Percentiles rank a stretch among this genome's conserved stretches.
These are phyloP conservation scores for Dovyalis caffra DNA, from an alignment of 345 rosid genomes.

Conservation along the genomic window DNA sequence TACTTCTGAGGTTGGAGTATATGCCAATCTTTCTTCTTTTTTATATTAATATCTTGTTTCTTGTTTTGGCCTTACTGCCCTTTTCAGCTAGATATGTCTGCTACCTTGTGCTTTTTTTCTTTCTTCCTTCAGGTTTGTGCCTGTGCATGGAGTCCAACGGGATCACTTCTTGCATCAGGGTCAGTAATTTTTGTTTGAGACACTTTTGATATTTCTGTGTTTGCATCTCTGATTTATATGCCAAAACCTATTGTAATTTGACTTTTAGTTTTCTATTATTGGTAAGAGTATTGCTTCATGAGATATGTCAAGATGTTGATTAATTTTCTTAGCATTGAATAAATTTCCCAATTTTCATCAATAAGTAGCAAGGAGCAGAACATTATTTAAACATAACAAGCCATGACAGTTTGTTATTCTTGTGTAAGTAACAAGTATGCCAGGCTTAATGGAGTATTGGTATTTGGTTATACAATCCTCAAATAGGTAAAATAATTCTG, in stretches of 20 bases:
- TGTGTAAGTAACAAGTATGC: neutral
- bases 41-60: neutral
- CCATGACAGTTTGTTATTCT: neutral
- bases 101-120: neutral
- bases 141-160: conserved; percentile 99
- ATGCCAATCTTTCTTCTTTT: neutral
- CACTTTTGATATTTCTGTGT: neutral
- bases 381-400: neutral
- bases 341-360: too few relatives aligned
- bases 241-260: neutral
- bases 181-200: conserved; percentile 37
- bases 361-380: neutral
- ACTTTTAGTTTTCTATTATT: neutral
- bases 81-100: neutral
- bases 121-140: conserved; percentile 75
- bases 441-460: neutral
- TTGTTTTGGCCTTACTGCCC: neutral
- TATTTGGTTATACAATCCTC: neutral
- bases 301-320: neutral
- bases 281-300: neutral
- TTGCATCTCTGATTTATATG: neutral
- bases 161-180: conserved; percentile 99
- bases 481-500: neutral
- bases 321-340: neutral
- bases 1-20: conserved; percentile 79